Evolutionary conservation across 164 flowering plant species (phyloP), one percentile per base, ranked within the genome.

Genomic region (Aristolochia californica): DNA sequence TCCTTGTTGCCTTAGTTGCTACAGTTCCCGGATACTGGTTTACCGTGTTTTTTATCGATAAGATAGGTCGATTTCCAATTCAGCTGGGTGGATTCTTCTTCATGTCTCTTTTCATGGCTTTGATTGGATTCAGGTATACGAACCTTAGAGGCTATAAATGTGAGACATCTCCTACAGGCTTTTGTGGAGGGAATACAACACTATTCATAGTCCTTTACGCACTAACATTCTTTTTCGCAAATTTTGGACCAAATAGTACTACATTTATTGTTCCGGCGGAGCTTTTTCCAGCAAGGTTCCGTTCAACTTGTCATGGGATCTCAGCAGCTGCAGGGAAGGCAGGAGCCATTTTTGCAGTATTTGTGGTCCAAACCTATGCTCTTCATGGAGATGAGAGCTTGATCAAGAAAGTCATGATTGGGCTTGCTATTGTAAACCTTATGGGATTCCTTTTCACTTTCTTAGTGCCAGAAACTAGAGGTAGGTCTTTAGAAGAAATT

Each of bases 11-110:
- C 0, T 65, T 77, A 21, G 52, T 61, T 8, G 73, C 76, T 5
- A 77, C 81, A 0, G 75, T 80, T 48, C 81, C 83, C 0, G 81
- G 83, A 0, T 77, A 80, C 66, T 80, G 83, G 83, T 77, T 77
- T 72, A 77, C 84, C 0, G 81, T 80, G 5, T 63, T 70, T 47
- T 53, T 77, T 20, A 64, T 75, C 7, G 80, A 75, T 45, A 63
- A 51, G 55, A 62, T 75, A 2, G 81, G 81, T 7, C 56, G 79
- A 11, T 77, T 62, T 63, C 10, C 38, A 11, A 77, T 79, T 60
- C 81, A 79, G 51, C 66, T 77, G 2, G 69, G 68, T 0, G 80
- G 79, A 5, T 77, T 77, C 70, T 62, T 77, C 25, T 24, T 71
- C 53, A 77, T 77, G 81, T 70, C 83, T 0, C 38, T 77, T 17